phyloP scores from a whole-genome alignment of 106 monocot species.

The Phalaenopsis aphrodite region DNA sequence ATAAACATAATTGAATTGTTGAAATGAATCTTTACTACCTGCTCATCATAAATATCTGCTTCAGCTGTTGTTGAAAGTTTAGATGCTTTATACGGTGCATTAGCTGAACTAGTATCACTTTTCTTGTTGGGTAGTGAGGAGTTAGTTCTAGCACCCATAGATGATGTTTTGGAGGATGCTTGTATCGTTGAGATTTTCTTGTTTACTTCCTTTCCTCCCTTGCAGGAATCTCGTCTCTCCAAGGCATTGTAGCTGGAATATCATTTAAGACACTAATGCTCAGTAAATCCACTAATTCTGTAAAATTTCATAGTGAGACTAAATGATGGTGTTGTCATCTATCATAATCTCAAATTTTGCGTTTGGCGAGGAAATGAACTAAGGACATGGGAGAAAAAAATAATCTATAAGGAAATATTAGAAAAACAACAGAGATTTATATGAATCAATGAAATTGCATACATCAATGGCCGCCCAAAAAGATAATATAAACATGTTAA shows the following conservation, averaged over 20 bases:
- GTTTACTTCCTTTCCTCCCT: conserved; percentile 71
- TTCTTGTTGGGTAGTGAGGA: conserved; percentile 30
- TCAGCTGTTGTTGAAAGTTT: conserved; percentile 27
- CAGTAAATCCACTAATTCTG: too few species aligned
- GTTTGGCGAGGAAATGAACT: too few species aligned
- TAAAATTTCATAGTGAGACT: too few species aligned
- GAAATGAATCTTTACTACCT: conserved; percentile 28
- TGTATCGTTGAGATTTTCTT: conserved; percentile 43
- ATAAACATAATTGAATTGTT: not conserved
- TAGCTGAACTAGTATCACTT: conserved; percentile 31
- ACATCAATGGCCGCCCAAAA: too few species aligned
- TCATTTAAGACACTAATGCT: not conserved
- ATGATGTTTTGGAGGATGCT: conserved; percentile 43
- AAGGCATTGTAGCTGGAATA: conserved; percentile 68
- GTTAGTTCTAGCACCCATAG: conserved; percentile 37
- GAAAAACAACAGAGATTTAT: too few species aligned
- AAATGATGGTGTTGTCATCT: too few species aligned
- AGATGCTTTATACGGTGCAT: conserved; percentile 23
- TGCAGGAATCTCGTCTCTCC: conserved; percentile 81
- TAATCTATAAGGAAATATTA: too few species aligned
- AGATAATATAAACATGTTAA: too few species aligned
- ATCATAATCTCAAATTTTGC: too few species aligned
- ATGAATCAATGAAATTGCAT: too few species aligned
- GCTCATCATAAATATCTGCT: conserved; percentile 49
- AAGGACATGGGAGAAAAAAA: too few species aligned